Base-by-base conservation (phyloP, 2,329 filamentous ascomycete genomes). In the Acephala macrosclerotiorum region DNA sequence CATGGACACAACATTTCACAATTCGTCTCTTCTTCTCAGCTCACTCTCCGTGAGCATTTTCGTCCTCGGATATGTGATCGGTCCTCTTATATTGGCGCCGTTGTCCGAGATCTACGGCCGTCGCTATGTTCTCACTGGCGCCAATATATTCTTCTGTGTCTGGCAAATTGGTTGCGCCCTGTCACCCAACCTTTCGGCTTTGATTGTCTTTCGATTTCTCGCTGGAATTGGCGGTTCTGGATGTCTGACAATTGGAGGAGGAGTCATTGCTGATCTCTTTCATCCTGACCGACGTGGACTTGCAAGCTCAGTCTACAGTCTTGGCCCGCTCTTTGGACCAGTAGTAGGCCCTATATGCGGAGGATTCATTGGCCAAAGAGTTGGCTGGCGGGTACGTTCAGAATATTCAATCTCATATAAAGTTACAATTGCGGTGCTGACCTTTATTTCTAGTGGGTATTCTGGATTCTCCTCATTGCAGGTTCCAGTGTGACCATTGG, bases 81-180 rank as follows among this genome's bases (percentile, higher is more conserved):
- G 87, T 0, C 87, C 87, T 0, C 76, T 89, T 7, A 78, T 88
- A 57, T 74, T 89, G 2, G 84, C 86, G 1, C 87, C 87, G 0
- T 71, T 89, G 53, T 87, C 83, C 1, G 89, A 92, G 74, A 84
- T 91, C 63, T 91, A 89, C 72, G 89, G 90, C 1, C 82, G 89
- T 2, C 77, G 86, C 3, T 77, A 82, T 1, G 75, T 91, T 38
- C 82, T 91, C 66, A 82, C 84, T 25, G 75, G 73, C 2, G 85
- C 87, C 64, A 91, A 88, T 68, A 73, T 83, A 6, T 80, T 87
- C 65, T 92, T 91, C 75, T 83, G 87, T 64, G 74, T 85, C 1
- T 91, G 87, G 79, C 86, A 86, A 55, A 83, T 92, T 68, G 89
- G 86, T 0, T 90, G 88, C 65, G 90, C 87, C 1, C 79, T 91